Conservation (phyloP, 2,329 filamentous ascomycete genomes). For the Botryotinia convoluta region DNA sequence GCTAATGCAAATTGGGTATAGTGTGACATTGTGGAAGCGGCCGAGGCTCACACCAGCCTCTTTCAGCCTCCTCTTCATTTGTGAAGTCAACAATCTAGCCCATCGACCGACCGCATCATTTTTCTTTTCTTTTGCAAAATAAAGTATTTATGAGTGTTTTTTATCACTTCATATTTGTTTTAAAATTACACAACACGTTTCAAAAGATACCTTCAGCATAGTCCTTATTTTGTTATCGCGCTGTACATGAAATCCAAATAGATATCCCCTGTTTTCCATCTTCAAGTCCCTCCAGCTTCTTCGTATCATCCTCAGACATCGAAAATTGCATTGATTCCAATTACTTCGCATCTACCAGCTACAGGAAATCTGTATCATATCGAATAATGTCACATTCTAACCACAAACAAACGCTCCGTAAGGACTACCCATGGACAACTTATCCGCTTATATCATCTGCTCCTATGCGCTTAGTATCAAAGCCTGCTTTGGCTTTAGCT, state of each 20-base stretch:
- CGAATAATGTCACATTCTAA: conserved; percentile 11
- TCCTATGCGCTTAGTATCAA: conserved; percentile 66
- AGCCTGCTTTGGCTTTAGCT: conserved; percentile 55
- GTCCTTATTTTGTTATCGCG: not conserved
- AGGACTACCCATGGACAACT: conserved; percentile 22
- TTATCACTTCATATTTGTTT: not conserved
- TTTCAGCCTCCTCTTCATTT: conserved; percentile 1
- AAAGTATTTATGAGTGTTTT: not conserved
- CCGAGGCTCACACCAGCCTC: conserved; percentile 12
- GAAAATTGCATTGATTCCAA: not conserved
- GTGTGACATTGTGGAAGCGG: not conserved
- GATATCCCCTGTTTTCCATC: conserved; percentile 2
- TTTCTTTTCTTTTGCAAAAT: conserved; percentile 3
- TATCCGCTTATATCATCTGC: conserved; percentile 53
- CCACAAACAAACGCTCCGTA: conserved; percentile 18
- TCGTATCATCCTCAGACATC: not conserved
- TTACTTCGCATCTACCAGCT: not conserved
- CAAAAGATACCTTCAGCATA: not conserved
- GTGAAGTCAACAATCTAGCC: not conserved
- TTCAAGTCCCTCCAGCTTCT: conserved; percentile 3
- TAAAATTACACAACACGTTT: not conserved
- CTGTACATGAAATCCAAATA: not conserved
- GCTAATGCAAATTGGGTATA: not conserved
- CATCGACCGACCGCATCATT: not conserved
- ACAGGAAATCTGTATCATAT: not conserved